These are phyloP conservation scores for Sordariomycetes sp. DNA, from an alignment of 2,329 filamentous ascomycete species.

Conservation along the genomic window DNA sequence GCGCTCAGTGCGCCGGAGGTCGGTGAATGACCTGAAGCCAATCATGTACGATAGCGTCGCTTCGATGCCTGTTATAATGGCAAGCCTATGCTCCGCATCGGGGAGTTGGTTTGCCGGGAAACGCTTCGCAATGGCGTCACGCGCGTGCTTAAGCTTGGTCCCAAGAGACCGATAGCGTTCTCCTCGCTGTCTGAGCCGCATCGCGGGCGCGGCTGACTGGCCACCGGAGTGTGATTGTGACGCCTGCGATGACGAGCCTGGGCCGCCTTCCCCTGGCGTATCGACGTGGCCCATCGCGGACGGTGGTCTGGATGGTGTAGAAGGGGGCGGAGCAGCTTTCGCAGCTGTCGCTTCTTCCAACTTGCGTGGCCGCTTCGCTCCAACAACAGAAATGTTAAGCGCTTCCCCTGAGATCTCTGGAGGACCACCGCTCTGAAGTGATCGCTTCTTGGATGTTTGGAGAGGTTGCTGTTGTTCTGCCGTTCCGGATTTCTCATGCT, in stretches of 20 bases:
- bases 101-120: conserved; percentile 15
- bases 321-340: conserved; percentile 28
- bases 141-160: conserved; percentile 41
- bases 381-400: conserved; percentile 15
- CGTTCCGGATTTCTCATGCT: conserved; percentile 31
- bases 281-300: conserved; percentile 39
- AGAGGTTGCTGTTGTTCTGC: conserved; percentile 30
- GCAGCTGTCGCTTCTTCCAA: conserved; percentile 25
- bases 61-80: conserved; percentile 33
- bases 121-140: conserved; percentile 30
- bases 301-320: conserved; percentile 39
- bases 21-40: conserved; percentile 38
- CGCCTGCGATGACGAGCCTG: conserved; percentile 11
- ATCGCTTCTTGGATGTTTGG: conserved; percentile 31
- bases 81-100: conserved; percentile 26
- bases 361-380: conserved; percentile 30
- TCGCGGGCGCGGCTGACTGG: not conserved
- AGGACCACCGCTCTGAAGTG: conserved; percentile 14
- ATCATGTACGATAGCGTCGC: conserved; percentile 43
- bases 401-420: conserved; percentile 18
- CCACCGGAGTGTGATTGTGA: not conserved
- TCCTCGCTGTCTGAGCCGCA: conserved; percentile 10
- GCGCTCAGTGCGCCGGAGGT: conserved; percentile 29
- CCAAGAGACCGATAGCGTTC: conserved; percentile 28
- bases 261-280: conserved; percentile 35